Percentiles rank a stretch among this genome's conserved stretches.
These are phyloP conservation scores for Pisolithus albus DNA, from an alignment of 768 basidiomycete genomes.

Conservation along the genomic window DNA sequence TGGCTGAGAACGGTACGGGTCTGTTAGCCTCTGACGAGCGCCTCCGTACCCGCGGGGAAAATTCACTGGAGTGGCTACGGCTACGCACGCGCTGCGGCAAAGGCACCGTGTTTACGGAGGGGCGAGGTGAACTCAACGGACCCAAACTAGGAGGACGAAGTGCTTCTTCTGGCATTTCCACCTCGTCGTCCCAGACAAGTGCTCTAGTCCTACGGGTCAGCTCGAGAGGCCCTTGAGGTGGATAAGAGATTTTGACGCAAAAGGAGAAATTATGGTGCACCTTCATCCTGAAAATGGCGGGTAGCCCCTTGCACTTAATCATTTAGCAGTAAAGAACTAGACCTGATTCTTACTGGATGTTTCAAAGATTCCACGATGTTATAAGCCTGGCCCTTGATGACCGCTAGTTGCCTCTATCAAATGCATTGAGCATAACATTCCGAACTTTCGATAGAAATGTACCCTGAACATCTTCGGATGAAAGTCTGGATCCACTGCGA, in stretches of 20 bases:
- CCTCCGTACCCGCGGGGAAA: constrained; percentile 66
- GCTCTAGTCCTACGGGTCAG: constrained; percentile 77
- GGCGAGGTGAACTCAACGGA: constrained; percentile 47
- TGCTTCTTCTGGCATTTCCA: constrained; percentile 60
- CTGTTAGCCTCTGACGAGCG: constrained; percentile 58
- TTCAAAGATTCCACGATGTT: constrained; percentile 81
- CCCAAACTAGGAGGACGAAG: constrained; percentile 25
- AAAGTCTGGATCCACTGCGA: constrained; percentile 78
- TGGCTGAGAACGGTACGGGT: constrained; percentile 79
- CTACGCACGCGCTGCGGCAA: constrained; percentile 47
- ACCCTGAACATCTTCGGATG: constrained; percentile 87
- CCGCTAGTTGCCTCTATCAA: constrained; percentile 72
- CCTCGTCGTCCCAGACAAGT: constrained; percentile 80
- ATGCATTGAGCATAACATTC: constrained; percentile 2
- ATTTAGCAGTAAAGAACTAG: background rate
- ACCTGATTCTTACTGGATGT: constrained; percentile 50
- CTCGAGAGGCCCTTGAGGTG: constrained; percentile 70
- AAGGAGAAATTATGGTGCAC: constrained; percentile 29
- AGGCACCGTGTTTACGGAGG: constrained; percentile 59
- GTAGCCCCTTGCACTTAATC: constrained; percentile 3
- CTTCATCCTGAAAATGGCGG: constrained; percentile 58
- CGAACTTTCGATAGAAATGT: constrained; percentile 17
- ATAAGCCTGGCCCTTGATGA: constrained; percentile 90
- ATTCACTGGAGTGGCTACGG: constrained; percentile 55
- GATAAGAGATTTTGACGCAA: constrained; percentile 5